Percentiles rank a stretch among this genome's conserved stretches.
Conservation (phyloP, 495 filamentous ascomycete genomes). For the Hypoxylon fragiforme region DNA sequence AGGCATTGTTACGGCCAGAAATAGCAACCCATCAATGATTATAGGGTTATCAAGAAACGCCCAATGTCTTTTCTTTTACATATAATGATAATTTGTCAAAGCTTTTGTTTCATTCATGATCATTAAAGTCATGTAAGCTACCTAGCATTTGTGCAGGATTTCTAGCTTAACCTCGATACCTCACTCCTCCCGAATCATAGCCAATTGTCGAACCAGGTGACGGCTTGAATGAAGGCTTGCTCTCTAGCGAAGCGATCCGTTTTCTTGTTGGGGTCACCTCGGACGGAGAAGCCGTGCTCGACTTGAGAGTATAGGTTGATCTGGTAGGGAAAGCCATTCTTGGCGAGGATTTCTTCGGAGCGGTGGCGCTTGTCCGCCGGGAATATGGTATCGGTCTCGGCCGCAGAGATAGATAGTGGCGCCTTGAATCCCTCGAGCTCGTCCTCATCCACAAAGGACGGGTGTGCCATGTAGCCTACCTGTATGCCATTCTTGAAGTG, state of each 20-base stretch:
- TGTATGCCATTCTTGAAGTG: slow-evolving; percentile 54
- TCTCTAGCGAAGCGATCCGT: slow-evolving; percentile 77
- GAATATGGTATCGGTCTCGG: slow-evolving; percentile 81
- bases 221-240: slow-evolving; percentile 79
- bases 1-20: no score
- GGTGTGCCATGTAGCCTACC: slow-evolving; percentile 75
- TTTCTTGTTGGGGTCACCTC: slow-evolving; percentile 64
- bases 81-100: no score
- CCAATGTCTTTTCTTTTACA: no score
- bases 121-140: slow-evolving; percentile 6
- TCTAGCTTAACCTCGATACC: background rate
- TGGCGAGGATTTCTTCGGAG: slow-evolving; percentile 57
- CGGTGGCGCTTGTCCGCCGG: slow-evolving; percentile 68
- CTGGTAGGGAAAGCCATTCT: slow-evolving; percentile 71
- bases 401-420: slow-evolving; percentile 76
- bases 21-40: no score
- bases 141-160: background rate
- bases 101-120: no score
- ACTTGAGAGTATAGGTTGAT: slow-evolving; percentile 80
- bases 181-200: slow-evolving; percentile 42
- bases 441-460: slow-evolving; percentile 72
- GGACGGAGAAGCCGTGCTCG: slow-evolving; percentile 78
- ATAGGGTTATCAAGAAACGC: no score
- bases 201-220: slow-evolving; percentile 71
- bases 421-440: slow-evolving; percentile 72